Evolutionary conservation across 1,284 basidiomycete genomes (phyloP).

Genomic region (Fomitopsis palustris): DNA sequence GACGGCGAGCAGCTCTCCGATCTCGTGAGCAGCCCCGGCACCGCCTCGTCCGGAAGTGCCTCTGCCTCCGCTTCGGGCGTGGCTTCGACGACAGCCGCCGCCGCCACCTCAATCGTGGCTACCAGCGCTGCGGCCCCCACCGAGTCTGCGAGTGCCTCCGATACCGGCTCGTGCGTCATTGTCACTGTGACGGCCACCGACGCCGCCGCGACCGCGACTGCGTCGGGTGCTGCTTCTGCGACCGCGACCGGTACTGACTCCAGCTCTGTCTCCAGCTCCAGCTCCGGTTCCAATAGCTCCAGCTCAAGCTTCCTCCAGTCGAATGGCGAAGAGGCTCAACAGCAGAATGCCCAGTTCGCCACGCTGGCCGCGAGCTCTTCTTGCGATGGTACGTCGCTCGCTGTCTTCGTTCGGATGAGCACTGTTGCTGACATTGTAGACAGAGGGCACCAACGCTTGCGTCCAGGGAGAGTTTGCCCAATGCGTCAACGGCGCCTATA

Average conservation of each 20-base stretch:
- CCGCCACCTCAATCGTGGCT: not conserved
- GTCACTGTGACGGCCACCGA: constrained; percentile 7
- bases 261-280: constrained; percentile 13
- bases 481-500: constrained; percentile 34
- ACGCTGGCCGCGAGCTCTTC: constrained; percentile 35
- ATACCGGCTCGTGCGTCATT: not conserved
- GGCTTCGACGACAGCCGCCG: constrained; percentile 13
- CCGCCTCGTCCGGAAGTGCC: constrained; percentile 9
- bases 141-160: not conserved
- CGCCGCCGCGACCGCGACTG: not conserved
- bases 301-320: constrained; percentile 31
- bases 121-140: not conserved
- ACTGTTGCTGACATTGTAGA: not conserved
- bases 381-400: constrained; percentile 32
- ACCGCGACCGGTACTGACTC: constrained; percentile 8
- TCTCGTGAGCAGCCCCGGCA: constrained; percentile 41
- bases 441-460: constrained; percentile 44
- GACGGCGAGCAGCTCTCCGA: constrained; percentile 50
- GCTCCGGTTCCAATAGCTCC: constrained; percentile 14
- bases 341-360: constrained; percentile 47
- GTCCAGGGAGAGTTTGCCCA: constrained; percentile 36
- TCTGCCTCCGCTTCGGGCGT: constrained; percentile 6
- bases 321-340: constrained; percentile 48
- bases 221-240: not conserved
- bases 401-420: not conserved